Evolutionary conservation across 352 stramenopile species (phyloP), one percentile per base, ranked within the genome.

Genomic region (Phytophthora melonis): DNA sequence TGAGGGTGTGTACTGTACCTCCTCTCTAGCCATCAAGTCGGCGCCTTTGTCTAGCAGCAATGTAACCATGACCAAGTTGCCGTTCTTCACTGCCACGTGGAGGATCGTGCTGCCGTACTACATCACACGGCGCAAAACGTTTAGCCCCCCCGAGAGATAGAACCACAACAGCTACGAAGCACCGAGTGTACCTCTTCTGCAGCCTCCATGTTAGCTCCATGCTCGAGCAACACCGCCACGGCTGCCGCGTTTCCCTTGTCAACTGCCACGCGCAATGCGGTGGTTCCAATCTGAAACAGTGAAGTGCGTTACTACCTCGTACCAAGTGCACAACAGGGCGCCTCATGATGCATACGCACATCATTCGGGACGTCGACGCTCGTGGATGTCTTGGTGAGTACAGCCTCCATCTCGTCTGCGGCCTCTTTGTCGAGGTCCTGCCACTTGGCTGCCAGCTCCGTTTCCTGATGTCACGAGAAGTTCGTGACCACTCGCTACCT

Each of bases 51-150:
- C 78, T 8, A 92, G 25, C 21, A 93, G 78, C 27, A 89, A 45
- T 64, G 90, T 87, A 34, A 88, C 82, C 43, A 92, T 71, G 65
- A 84, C 78, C 23, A 82, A 74, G 32, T 87, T 89, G 32, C 84
- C 84, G 32, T 82, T 90, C 77, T 88, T 89, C 66, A 90, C 81
- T 0, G 86, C 86, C 3, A 92, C 41, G 49, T 92, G 83, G 1
- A 93, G 72, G 19, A 84, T 79, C 10, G 84, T 90, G 72, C 87
- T 79, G 8, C 86, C 84, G 66, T 93, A 23, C 58, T 65, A 30
- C 25, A 30, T 30, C 25, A 30, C 25, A 30, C 25, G 25, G 4
- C 25, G 25, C 25, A 30, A 30, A 30, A 30, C 25, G 3, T 30
- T 30, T 30, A 5, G 25, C 25, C 25, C 1, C 23, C 23, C 23